phyloP scores from a whole-genome alignment of 805 yeast species.

The Henningerozyma blattae region DNA sequence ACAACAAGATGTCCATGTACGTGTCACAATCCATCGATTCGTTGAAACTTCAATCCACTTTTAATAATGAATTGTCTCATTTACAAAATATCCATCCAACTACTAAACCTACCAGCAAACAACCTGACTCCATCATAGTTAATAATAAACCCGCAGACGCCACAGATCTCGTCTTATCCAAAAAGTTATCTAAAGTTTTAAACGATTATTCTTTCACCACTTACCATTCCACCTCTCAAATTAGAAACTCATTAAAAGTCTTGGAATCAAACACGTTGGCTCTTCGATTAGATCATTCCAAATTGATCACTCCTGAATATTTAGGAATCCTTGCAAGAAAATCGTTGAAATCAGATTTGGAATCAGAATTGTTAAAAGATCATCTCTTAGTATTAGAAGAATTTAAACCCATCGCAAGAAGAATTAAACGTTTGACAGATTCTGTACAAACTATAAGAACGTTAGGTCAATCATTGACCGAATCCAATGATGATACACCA shows the following conservation, averaged over 20 bases:
- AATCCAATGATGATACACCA: constrained; percentile 10
- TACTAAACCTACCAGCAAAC: neutral
- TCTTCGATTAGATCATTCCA: constrained; percentile 20
- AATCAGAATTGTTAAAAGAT: constrained; percentile 44
- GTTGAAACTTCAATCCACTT: neutral
- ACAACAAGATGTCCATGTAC: constrained; percentile 13
- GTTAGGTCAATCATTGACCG: constrained; percentile 9
- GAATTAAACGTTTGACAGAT: constrained; percentile 24
- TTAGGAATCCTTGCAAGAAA: constrained; percentile 52
- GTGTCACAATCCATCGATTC: constrained; percentile 9
- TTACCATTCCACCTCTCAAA: constrained; percentile 20
- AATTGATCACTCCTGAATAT: constrained; percentile 33
- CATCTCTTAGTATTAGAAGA: constrained; percentile 38
- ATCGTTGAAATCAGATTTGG: constrained; percentile 46
- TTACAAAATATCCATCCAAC: neutral
- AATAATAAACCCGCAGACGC: constrained; percentile 5
- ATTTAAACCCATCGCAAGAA: constrained; percentile 33
- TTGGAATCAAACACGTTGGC: constrained; percentile 23
- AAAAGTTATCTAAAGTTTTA: constrained; percentile 25
- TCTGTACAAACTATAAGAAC: constrained; percentile 15
- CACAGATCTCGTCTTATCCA: constrained; percentile 19
- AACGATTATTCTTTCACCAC: constrained; percentile 19
- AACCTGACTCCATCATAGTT: neutral
- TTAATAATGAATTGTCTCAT: neutral
- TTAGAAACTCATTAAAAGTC: constrained; percentile 25